phyloP scores from a whole-genome alignment of 257 asterid genomes.

The Solanum neorickii region DNA sequence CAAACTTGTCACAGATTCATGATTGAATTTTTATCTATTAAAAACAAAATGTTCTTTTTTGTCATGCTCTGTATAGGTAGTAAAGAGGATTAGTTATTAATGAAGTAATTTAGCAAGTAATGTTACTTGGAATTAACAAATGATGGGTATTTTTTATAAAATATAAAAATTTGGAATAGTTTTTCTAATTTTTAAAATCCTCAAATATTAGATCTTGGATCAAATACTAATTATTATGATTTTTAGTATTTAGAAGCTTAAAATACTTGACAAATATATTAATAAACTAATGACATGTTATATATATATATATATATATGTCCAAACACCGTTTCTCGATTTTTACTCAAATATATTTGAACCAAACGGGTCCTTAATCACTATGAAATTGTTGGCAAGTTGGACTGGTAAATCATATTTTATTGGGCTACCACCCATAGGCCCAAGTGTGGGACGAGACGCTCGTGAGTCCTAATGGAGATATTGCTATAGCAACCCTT shows the following conservation, averaged over 20 bases:
- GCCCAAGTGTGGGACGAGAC: background rate
- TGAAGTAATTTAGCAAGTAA: background rate
- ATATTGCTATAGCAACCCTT: background rate
- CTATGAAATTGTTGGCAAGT: background rate
- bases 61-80: background rate
- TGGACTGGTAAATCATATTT: background rate
- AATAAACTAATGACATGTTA: background rate
- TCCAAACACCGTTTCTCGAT: too few relatives aligned
- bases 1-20: background rate
- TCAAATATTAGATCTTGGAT: background rate
- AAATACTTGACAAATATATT: background rate
- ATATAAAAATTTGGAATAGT: too few relatives aligned
- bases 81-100: background rate
- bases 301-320: too few relatives aligned
- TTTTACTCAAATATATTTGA: too few relatives aligned
- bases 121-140: background rate
- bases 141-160: background rate
- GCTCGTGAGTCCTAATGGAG: background rate
- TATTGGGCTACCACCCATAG: background rate
- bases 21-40: too few relatives aligned
- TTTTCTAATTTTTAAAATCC: background rate
- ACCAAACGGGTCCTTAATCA: too few relatives aligned
- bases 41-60: too few relatives aligned
- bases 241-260: too few relatives aligned
- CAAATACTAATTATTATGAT: background rate